These are phyloP conservation scores for Karstenula rhodostoma DNA, from an alignment of 2,329 filamentous ascomycete species.

Conservation along the genomic window DNA sequence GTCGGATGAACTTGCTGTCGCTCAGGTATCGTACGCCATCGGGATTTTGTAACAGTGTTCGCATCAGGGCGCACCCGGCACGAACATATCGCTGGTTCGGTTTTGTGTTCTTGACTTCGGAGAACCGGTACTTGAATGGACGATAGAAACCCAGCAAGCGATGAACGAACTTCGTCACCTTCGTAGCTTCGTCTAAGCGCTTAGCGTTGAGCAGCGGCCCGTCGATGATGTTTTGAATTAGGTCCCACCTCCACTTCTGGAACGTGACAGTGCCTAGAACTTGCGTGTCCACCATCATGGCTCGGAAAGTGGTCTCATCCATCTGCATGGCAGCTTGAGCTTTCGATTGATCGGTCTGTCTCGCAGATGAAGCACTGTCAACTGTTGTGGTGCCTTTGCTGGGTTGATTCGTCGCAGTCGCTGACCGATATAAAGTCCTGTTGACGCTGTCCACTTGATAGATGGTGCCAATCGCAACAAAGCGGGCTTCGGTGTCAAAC, in stretches of 20 bases:
- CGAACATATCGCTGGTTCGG: conserved; percentile 93
- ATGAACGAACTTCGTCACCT: conserved; percentile 95
- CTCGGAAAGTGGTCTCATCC: conserved; percentile 70
- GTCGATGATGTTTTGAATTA: conserved; percentile 89
- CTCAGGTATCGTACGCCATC: conserved; percentile 86
- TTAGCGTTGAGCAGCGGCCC: conserved; percentile 91
- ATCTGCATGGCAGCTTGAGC: conserved; percentile 66
- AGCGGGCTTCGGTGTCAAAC: conserved; percentile 75
- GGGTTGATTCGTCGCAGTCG: conserved; percentile 53
- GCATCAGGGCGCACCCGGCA: conserved; percentile 86
- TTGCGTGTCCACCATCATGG: conserved; percentile 76
- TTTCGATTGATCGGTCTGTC: conserved; percentile 57
- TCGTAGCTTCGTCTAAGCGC: conserved; percentile 90
- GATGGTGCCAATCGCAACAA: conserved; percentile 85
- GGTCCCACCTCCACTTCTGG: conserved; percentile 96
- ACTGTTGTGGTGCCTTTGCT: conserved; percentile 34
- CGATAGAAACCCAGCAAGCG: conserved; percentile 93
- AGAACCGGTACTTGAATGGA: conserved; percentile 96
- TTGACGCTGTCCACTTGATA: conserved; percentile 99
- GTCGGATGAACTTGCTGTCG: conserved; percentile 91
- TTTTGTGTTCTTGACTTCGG: conserved; percentile 86
- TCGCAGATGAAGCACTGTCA: conserved; percentile 37
- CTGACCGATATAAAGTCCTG: conserved; percentile 84
- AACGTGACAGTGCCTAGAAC: conserved; percentile 91
- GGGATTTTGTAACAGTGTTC: conserved; percentile 82